These are phyloP conservation scores for Phytophthora nicotianae DNA, from an alignment of 352 stramenopile species.

Conservation along the genomic window DNA sequence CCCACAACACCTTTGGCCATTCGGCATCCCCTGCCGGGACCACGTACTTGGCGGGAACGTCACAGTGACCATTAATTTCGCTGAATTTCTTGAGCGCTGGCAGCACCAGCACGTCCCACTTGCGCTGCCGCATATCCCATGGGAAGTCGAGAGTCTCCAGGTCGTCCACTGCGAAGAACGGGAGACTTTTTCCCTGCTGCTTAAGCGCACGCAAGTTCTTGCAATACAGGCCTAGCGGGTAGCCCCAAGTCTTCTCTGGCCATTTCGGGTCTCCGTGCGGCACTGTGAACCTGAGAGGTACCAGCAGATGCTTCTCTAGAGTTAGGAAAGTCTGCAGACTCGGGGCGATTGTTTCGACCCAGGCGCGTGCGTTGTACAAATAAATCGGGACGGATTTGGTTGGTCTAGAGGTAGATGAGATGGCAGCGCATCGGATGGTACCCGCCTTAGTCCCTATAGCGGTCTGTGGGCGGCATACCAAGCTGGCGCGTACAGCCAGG, in stretches of 20 bases:
- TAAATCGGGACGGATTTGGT: slow-evolving; percentile 6
- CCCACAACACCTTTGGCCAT: slow-evolving; percentile 40
- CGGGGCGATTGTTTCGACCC: slow-evolving; percentile 26
- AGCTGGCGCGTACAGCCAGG: slow-evolving; percentile 10
- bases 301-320: slow-evolving; percentile 39
- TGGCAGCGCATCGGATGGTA: slow-evolving; percentile 1
- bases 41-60: slow-evolving; percentile 39
- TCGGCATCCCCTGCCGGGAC: slow-evolving; percentile 28
- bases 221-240: slow-evolving; percentile 43
- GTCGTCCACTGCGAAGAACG: slow-evolving; percentile 34
- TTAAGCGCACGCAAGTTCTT: slow-evolving; percentile 22
- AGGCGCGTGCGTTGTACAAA: slow-evolving; percentile 20
- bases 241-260: slow-evolving; percentile 40
- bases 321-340: slow-evolving; percentile 38
- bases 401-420: slow-evolving; percentile 5
- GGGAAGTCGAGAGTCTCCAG: slow-evolving; percentile 43
- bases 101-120: slow-evolving; percentile 45
- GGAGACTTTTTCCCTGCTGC: slow-evolving; percentile 15
- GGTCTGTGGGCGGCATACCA: slow-evolving; percentile 9
- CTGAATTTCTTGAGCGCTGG: slow-evolving; percentile 40
- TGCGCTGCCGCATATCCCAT: slow-evolving; percentile 47
- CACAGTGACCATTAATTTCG: slow-evolving; percentile 40
- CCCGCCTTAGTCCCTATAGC: background rate
- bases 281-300: slow-evolving; percentile 48
- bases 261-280: slow-evolving; percentile 33